Evolutionary conservation across 108 stramenopile species (phyloP).

Genomic region (Fragilaria radians): DNA sequence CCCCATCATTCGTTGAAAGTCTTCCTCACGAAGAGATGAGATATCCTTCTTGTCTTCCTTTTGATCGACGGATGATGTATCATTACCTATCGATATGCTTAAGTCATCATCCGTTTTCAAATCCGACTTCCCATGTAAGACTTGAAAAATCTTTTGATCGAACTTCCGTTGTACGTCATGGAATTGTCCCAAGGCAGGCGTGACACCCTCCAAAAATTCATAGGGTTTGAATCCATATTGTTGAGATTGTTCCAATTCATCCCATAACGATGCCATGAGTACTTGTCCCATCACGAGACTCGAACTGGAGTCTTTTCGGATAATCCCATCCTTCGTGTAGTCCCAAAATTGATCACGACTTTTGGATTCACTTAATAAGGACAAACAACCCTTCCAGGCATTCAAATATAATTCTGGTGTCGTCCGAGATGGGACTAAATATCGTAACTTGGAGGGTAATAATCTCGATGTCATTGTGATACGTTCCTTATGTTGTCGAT

Average conservation of each 20-base stretch:
- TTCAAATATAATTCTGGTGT: not conserved
- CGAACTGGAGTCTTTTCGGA: conserved; percentile 46
- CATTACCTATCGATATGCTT: too few relatives aligned
- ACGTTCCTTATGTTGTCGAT: too few relatives aligned
- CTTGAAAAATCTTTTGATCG: not conserved
- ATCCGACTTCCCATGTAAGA: not conserved
- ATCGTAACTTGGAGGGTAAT: too few relatives aligned
- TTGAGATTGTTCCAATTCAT: conserved; percentile 30
- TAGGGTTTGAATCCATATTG: conserved; percentile 40
- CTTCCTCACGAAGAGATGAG: too few relatives aligned
- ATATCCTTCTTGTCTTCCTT: too few relatives aligned
- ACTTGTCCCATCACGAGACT: conserved; percentile 50
- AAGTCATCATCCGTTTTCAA: not conserved
- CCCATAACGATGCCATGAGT: conserved; percentile 45
- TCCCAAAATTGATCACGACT: conserved; percentile 17
- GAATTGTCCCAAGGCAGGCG: conserved; percentile 63
- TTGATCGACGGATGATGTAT: too few relatives aligned
- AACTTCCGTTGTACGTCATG: conserved; percentile 24
- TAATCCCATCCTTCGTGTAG: conserved; percentile 34
- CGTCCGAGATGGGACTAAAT: not conserved
- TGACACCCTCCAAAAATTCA: conserved; percentile 61
- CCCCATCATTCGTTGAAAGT: too few relatives aligned
- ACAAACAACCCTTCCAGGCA: not conserved
- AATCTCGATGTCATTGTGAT: too few relatives aligned
- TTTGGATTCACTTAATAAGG: conserved; percentile 11